Evolutionary conservation across 805 yeast species (phyloP).

Genomic region (Pichia rugopelliculosa): DNA sequence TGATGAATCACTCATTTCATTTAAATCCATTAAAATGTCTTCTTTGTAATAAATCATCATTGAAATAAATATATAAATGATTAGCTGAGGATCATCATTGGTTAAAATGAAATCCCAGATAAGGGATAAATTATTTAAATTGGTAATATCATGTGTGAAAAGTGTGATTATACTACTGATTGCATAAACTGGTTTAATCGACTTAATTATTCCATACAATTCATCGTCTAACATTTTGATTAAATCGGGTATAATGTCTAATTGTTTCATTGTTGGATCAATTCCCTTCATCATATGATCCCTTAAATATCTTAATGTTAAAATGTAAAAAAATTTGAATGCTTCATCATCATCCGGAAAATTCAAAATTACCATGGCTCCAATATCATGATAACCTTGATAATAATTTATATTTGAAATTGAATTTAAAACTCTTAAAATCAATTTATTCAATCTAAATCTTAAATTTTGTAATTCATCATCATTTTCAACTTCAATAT

Average conservation of each 20-base stretch:
- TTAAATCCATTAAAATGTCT: slow-evolving; percentile 32
- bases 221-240: slow-evolving; percentile 41
- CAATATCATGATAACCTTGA: slow-evolving; percentile 91
- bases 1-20: slow-evolving; percentile 25
- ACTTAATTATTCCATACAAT: slow-evolving; percentile 34
- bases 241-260: slow-evolving; percentile 59
- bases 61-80: slow-evolving; percentile 56
- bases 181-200: slow-evolving; percentile 54
- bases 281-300: slow-evolving; percentile 80
- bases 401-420: slow-evolving; percentile 66
- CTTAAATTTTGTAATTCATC: slow-evolving; percentile 27
- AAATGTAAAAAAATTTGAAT: slow-evolving; percentile 41
- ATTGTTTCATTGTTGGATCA: slow-evolving; percentile 56
- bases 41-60: slow-evolving; percentile 40
- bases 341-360: slow-evolving; percentile 32
- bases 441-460: slow-evolving; percentile 34
- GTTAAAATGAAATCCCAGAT: slow-evolving; percentile 68
- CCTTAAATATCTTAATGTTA: slow-evolving; percentile 58
- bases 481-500: slow-evolving; percentile 23
- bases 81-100: slow-evolving; percentile 44
- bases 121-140: slow-evolving; percentile 40
- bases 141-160: slow-evolving; percentile 62
- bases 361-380: slow-evolving; percentile 54
- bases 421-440: slow-evolving; percentile 49
- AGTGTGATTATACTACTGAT: slow-evolving; percentile 72